A percentile compares a stretch with the other conserved stretches of the same genome.
phyloP scores from a whole-genome alignment of 345 rosid species.

The Passiflora organensis region DNA sequence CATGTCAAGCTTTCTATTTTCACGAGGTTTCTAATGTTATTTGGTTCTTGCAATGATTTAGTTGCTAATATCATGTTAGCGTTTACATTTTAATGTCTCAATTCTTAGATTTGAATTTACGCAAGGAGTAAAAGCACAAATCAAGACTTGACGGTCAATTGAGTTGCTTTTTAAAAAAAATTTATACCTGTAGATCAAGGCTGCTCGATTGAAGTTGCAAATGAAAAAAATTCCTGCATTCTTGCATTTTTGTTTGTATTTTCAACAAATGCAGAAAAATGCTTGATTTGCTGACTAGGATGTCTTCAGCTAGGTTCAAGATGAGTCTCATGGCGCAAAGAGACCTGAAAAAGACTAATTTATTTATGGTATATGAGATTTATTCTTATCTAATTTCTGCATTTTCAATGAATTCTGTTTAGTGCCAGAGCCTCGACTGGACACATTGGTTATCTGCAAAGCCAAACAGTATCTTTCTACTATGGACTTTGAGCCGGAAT shows the following conservation, averaged over 20 bases:
- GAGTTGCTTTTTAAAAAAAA: too few species aligned
- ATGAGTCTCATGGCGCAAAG: too few species aligned
- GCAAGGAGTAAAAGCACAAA: too few species aligned
- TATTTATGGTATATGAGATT: neutral
- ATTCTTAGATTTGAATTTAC: too few species aligned
- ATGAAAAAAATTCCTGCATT: too few species aligned
- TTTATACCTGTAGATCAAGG: neutral
- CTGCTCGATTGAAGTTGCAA: neutral
- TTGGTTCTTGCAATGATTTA: neutral
- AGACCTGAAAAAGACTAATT: neutral
- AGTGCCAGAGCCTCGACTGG: constrained; percentile 66
- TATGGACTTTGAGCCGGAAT: constrained; percentile 29
- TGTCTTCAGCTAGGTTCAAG: too few species aligned
- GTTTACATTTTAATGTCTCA: too few species aligned
- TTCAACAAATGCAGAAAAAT: too few species aligned
- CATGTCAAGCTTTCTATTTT: neutral
- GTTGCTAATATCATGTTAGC: too few species aligned
- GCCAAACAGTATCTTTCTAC: constrained; percentile 47
- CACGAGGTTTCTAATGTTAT: neutral
- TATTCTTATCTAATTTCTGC: neutral
- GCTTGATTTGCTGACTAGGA: too few species aligned
- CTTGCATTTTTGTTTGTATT: too few species aligned
- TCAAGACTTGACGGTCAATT: too few species aligned
- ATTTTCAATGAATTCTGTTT: neutral
- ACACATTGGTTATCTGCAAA: constrained; percentile 64